Conservation (phyloP, 164 flowering plant genomes). For the Sextonia rubra region DNA sequence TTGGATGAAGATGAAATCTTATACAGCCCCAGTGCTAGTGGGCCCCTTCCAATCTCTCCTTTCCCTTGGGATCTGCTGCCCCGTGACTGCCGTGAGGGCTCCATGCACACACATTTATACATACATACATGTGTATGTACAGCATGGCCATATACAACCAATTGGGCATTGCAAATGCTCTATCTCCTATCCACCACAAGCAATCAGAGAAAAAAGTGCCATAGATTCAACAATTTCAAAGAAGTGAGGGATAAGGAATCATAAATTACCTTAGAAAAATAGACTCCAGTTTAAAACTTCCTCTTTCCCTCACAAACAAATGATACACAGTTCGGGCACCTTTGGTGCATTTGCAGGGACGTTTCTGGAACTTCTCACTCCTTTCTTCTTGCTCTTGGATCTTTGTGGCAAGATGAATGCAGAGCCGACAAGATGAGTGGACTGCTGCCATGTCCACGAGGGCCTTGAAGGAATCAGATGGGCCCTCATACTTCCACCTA, state of each 20-base stretch:
- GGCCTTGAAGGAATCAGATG: slow-evolving; percentile 96
- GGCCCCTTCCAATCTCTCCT: too few species aligned
- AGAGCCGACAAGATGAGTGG: slow-evolving; percentile 96
- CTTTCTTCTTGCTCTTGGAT: slow-evolving; percentile 66
- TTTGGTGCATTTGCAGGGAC: slow-evolving; percentile 87
- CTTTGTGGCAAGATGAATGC: slow-evolving; percentile 78
- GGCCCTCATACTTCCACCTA: slow-evolving; percentile 97
- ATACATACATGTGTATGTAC: too few species aligned
- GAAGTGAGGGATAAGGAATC: background rate
- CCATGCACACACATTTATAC: too few species aligned
- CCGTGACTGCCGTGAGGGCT: too few species aligned
- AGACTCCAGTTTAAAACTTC: slow-evolving; percentile 84
- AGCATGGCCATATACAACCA: background rate
- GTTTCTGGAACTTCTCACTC: slow-evolving; percentile 42
- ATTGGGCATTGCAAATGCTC: background rate
- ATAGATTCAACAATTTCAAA: background rate
- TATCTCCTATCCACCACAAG: background rate
- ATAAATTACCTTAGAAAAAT: slow-evolving; percentile 69
- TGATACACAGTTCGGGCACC: slow-evolving; percentile 72
- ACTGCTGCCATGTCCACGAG: slow-evolving; percentile 99
- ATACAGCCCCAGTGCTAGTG: too few species aligned
- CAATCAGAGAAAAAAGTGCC: too few species aligned
- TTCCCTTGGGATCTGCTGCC: too few species aligned
- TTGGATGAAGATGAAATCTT: too few species aligned
- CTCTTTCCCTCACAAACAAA: slow-evolving; percentile 86